Evolutionary conservation across 768 basidiomycete species (phyloP).

Genomic region (Boletellus ananas): DNA sequence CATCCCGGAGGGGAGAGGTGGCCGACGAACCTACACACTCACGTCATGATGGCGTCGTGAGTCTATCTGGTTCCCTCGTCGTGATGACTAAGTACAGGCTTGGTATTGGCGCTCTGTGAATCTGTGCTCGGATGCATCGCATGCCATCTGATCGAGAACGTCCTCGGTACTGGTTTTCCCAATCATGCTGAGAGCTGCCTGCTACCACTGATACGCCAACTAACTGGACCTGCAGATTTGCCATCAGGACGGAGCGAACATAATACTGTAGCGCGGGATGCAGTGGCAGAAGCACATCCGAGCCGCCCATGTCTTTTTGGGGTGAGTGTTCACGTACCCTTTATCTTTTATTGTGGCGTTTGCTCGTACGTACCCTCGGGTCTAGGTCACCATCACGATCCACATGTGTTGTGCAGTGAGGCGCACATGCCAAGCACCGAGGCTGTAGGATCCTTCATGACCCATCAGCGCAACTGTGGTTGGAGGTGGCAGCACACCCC

Average conservation of each 20-base stretch:
- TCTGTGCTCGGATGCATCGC: neutral
- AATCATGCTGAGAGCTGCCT: slow-evolving; percentile 1
- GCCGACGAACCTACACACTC: neutral
- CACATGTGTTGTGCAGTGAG: slow-evolving; percentile 6
- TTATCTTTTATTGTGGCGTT: slow-evolving; percentile 11
- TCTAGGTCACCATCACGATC: slow-evolving; percentile 8
- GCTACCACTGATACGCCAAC: neutral
- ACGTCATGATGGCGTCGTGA: neutral
- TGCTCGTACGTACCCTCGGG: slow-evolving; percentile 15
- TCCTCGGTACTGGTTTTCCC: slow-evolving; percentile 1
- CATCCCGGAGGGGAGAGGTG: neutral
- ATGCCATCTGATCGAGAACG: slow-evolving; percentile 1
- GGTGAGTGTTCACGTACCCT: slow-evolving; percentile 15
- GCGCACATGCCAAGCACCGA: neutral
- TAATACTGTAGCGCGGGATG: slow-evolving; percentile 1
- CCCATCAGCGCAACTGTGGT: neutral
- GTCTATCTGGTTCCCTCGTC: neutral
- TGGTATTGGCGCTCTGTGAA: neutral
- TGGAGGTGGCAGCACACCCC: neutral
- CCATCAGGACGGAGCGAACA: neutral
- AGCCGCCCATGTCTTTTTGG: slow-evolving; percentile 10
- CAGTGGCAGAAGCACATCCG: slow-evolving; percentile 12
- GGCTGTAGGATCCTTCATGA: neutral
- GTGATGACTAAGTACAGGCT: neutral
- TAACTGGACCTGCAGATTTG: neutral